phyloP scores from a whole-genome alignment of 345 rosid species.

The Rubroshorea leprosula region DNA sequence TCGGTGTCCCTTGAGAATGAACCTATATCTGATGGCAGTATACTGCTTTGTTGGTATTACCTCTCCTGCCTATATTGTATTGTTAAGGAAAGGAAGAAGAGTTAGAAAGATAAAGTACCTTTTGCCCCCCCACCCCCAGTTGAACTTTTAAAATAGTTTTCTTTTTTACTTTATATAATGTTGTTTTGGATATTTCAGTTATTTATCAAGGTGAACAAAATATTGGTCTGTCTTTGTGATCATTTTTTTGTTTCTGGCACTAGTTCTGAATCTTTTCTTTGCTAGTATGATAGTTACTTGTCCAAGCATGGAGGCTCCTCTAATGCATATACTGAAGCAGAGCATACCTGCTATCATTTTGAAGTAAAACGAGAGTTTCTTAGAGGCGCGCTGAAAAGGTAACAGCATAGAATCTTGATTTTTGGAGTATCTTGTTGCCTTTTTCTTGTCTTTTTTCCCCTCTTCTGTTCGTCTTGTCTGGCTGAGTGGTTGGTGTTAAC shows the following conservation, averaged over 20 bases:
- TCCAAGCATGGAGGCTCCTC: conserved; percentile 98
- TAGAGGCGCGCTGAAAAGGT: conserved; percentile 85
- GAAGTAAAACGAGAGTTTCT: conserved; percentile 90
- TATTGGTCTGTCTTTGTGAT: not conserved
- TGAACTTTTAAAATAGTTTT: not conserved
- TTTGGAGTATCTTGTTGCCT: not conserved
- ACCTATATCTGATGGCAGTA: not conserved
- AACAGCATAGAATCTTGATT: conserved; percentile 18
- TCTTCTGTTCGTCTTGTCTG: conserved; percentile 3
- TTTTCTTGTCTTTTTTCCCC: not conserved
- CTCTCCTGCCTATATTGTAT: no score
- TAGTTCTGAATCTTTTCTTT: conserved; percentile 42
- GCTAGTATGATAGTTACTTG: conserved; percentile 97
- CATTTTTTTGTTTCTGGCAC: conserved; percentile 11
- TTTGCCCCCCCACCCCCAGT: not conserved
- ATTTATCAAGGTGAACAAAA: not conserved
- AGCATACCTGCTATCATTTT: conserved; percentile 95
- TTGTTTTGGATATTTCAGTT: not conserved
- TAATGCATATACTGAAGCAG: conserved; percentile 92
- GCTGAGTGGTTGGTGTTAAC: not conserved
- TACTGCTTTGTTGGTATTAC: not conserved
- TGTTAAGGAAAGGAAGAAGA: no score
- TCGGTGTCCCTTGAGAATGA: not conserved
- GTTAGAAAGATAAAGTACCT: no score
- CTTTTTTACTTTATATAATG: not conserved